Base-by-base conservation (phyloP, 169 alveolate genomes). In the Cryptosporidium sp. region DNA sequence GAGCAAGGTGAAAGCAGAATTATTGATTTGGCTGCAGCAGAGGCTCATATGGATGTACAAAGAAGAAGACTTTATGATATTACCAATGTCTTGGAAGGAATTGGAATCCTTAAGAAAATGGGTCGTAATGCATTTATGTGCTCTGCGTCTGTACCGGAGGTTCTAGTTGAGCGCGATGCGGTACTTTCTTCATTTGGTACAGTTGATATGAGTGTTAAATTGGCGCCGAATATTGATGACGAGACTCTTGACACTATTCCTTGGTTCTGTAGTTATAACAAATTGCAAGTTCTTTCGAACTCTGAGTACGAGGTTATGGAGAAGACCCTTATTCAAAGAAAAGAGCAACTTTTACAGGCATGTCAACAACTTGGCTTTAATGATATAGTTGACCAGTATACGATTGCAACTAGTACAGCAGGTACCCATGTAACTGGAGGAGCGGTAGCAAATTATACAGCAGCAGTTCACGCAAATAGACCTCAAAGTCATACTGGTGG, bases 21-120 rank as follows among this genome's bases (percentile, higher is more conserved):
- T 14, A 80, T 80, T 44, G 89, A 80, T 42, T 51, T 80, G 23
- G 89, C 89, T 37, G 89, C 89, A 4, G 89, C 89, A 23, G 89
- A 80, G 31, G 89, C 89, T 10, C 89, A 80, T 80, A 80, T 95
- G 91, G 69, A 70, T 14, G 97, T 95, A 1, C 87, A 94, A 70
- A 95, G 95, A 62, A 80, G 97, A 39, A 91, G 97, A 65, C 94
- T 95, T 44, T 95, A 95, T 85, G 97, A 95, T 69, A 95, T 95
- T 44, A 95, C 97, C 2, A 95, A 95, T 69, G 97, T 95, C 35
- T 85, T 95, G n/a, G 96, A 95, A 69, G 97, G 97, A 35, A 94
- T 91, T 72, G 94, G 94, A 10, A 75, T 91, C 35, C 87, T 91
- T 42, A 75, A 91, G 60, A 91, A 91, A 42, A 85, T 86, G 93